Conservation (phyloP, 2,329 filamentous ascomycete species). For the Microcera coccophila region DNA sequence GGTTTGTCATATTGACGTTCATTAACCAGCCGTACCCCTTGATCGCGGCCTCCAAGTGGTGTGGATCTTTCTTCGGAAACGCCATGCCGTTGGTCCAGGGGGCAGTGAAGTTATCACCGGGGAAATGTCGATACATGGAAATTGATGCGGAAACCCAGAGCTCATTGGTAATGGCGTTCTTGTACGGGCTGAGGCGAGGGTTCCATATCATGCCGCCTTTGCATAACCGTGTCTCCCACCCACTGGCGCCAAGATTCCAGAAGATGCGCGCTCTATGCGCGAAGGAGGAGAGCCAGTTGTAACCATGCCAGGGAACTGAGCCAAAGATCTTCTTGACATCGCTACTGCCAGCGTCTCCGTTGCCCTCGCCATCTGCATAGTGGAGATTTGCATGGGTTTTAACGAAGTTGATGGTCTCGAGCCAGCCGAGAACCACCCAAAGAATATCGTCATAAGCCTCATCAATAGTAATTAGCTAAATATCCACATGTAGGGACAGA, state of each 20-base stretch:
- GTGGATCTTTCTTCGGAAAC: slow-evolving; percentile 47
- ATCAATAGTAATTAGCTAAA: background rate
- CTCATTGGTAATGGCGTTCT: slow-evolving; percentile 95
- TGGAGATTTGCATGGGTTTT: slow-evolving; percentile 63
- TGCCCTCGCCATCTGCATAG: slow-evolving; percentile 38
- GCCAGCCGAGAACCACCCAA: slow-evolving; percentile 91
- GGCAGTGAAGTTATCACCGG: slow-evolving; percentile 70
- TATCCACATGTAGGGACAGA: background rate
- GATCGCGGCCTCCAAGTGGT: slow-evolving; percentile 69
- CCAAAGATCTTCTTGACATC: slow-evolving; percentile 32
- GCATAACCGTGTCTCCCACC: slow-evolving; percentile 81
- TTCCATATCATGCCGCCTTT: slow-evolving; percentile 91
- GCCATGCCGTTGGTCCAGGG: slow-evolving; percentile 50
- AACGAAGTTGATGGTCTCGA: slow-evolving; percentile 76
- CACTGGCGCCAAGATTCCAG: slow-evolving; percentile 72
- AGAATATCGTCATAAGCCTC: slow-evolving; percentile 91
- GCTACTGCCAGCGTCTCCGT: slow-evolving; percentile 13
- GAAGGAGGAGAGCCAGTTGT: slow-evolving; percentile 70
- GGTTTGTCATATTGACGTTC: slow-evolving; percentile 75
- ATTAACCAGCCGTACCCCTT: slow-evolving; percentile 79
- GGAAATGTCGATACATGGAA: slow-evolving; percentile 85
- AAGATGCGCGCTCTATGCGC: slow-evolving; percentile 81
- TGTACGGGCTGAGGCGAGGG: slow-evolving; percentile 75
- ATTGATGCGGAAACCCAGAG: slow-evolving; percentile 81
- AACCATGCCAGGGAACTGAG: slow-evolving; percentile 66